phyloP scores from a whole-genome alignment of 2,329 filamentous ascomycete genomes.

The Proliferodiscus dingleyae region DNA sequence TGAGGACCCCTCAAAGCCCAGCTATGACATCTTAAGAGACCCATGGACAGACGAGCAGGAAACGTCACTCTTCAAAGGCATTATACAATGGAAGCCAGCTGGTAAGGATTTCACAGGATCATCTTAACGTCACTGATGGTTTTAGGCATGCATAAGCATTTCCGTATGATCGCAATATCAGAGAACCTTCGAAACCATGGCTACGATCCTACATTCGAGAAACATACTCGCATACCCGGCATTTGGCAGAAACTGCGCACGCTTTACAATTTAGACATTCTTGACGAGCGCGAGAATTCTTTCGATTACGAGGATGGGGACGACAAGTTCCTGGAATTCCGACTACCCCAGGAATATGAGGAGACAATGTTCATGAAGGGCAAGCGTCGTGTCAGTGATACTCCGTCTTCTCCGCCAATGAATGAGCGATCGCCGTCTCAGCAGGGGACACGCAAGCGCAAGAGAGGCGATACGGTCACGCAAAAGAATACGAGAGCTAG shows the following conservation, averaged over 20 bases:
- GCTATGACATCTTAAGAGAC: constrained; percentile 53
- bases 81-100: constrained; percentile 95
- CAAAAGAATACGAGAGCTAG: constrained; percentile 35
- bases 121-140: constrained; percentile 11
- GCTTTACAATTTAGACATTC: constrained; percentile 78
- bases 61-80: constrained; percentile 84
- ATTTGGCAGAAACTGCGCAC: constrained; percentile 86
- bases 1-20: constrained; percentile 33
- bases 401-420: constrained; percentile 32
- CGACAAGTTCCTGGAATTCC: constrained; percentile 62
- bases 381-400: constrained; percentile 26
- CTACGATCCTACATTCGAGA: constrained; percentile 62
- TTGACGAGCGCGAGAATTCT: constrained; percentile 76
- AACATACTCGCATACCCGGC: constrained; percentile 81
- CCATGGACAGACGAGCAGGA: constrained; percentile 96
- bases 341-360: constrained; percentile 46
- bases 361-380: constrained; percentile 28
- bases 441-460: constrained; percentile 25
- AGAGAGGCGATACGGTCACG: constrained; percentile 32
- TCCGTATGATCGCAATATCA: constrained; percentile 82
- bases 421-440: constrained; percentile 23
- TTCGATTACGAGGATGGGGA: constrained; percentile 43
- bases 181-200: constrained; percentile 77
- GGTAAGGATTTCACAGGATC: constrained; percentile 46
- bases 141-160: constrained; percentile 85